These are phyloP conservation scores for Emydomyces testavorans DNA, from an alignment of 2,329 filamentous ascomycete species.

Conservation along the genomic window DNA sequence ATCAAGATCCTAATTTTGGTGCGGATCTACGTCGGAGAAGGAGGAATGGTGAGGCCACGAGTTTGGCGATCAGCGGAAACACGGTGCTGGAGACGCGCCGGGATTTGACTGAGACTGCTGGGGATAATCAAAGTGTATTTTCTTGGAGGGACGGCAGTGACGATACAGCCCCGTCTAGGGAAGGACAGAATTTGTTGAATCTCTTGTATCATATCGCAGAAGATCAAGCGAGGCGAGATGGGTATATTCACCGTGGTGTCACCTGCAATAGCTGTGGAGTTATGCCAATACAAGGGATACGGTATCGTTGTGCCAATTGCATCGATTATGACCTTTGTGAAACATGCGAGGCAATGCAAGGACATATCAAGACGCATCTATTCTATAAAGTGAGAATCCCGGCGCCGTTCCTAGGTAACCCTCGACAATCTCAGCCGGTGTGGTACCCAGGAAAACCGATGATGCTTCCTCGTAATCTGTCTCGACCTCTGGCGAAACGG, in stretches of 20 bases:
- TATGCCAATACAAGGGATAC: slow-evolving; percentile 78
- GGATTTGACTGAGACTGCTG: slow-evolving; percentile 29
- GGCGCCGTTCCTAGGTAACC: slow-evolving; percentile 66
- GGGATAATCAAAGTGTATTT: slow-evolving; percentile 36
- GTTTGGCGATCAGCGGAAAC: slow-evolving; percentile 20
- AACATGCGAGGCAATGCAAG: slow-evolving; percentile 60
- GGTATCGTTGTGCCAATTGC: slow-evolving; percentile 92
- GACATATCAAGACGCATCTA: slow-evolving; percentile 81
- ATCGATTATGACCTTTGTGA: slow-evolving; percentile 94
- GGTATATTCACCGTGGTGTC: slow-evolving; percentile 85
- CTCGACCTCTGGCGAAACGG: slow-evolving; percentile 54
- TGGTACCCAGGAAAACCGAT: slow-evolving; percentile 85
- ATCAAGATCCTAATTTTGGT: slow-evolving; percentile 31
- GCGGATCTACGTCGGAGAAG: slow-evolving; percentile 30
- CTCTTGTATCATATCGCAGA: slow-evolving; percentile 87
- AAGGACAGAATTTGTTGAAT: slow-evolving; percentile 70
- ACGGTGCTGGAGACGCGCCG: slow-evolving; percentile 17
- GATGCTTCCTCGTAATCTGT: slow-evolving; percentile 55
- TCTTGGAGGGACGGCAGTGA: slow-evolving; percentile 36
- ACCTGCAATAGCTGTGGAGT: slow-evolving; percentile 82
- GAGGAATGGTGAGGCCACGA: slow-evolving; percentile 31
- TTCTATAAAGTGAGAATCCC: slow-evolving; percentile 95
- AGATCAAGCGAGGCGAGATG: slow-evolving; percentile 76
- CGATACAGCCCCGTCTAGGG: slow-evolving; percentile 31
- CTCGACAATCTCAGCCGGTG: slow-evolving; percentile 65